phyloP scores from a whole-genome alignment of 208 protist species.

The Trypanosoma cruzi region DNA sequence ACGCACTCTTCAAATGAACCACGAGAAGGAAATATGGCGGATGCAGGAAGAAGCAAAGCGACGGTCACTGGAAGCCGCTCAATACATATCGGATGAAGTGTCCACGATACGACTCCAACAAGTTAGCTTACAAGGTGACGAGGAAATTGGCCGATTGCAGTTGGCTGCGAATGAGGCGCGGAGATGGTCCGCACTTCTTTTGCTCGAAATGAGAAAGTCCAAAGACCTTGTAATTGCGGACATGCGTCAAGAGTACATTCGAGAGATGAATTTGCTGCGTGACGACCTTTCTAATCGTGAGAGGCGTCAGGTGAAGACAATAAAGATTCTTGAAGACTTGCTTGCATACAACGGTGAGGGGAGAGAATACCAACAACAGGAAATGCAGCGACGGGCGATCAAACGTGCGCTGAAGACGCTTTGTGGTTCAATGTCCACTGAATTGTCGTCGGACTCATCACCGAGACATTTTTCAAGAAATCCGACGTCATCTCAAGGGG shows the following conservation, averaged over 20 bases:
- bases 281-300: slow-evolving; percentile 7
- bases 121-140: slow-evolving; percentile 12
- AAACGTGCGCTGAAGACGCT: slow-evolving; percentile 9
- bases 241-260: not conserved
- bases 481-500: not conserved
- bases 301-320: slow-evolving; percentile 9
- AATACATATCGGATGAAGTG: not conserved
- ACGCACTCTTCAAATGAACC: not conserved
- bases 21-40: slow-evolving; percentile 4
- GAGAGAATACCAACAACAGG: not conserved
- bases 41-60: slow-evolving; percentile 4
- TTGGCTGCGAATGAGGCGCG: slow-evolving; percentile 6
- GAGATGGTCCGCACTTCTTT: slow-evolving; percentile 7
- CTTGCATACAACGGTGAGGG: not conserved
- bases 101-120: not conserved
- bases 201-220: slow-evolving; percentile 11
- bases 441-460: not conserved
- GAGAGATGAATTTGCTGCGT: slow-evolving; percentile 3
- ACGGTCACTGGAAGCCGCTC: not conserved
- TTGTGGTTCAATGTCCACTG: not conserved
- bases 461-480: not conserved
- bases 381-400: not conserved
- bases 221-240: slow-evolving; percentile 16
- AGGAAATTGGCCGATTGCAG: slow-evolving; percentile 13
- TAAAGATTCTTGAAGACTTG: slow-evolving; percentile 15